Conservation (phyloP, 2,329 filamentous ascomycete species). For the Hortaea werneckii region DNA sequence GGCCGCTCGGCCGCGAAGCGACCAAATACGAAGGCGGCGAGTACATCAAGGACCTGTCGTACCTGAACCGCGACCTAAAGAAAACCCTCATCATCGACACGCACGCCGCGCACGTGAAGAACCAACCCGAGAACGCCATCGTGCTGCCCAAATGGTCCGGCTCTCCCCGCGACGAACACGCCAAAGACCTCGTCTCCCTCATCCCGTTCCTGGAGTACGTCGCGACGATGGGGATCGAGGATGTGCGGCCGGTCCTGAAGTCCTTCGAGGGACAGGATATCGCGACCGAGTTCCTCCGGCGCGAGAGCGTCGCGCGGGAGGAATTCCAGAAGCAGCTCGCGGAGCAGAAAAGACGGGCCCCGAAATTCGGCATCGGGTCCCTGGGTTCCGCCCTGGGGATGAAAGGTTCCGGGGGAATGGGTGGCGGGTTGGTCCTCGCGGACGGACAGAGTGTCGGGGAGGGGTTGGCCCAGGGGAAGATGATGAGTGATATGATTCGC, state of each 20-base stretch:
- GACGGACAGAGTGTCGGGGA: slow-evolving; percentile 54
- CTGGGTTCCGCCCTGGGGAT: slow-evolving; percentile 58
- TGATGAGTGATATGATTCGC: slow-evolving; percentile 88
- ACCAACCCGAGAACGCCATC: slow-evolving; percentile 95
- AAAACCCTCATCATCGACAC: slow-evolving; percentile 95
- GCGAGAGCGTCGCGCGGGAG: slow-evolving; percentile 75
- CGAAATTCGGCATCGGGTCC: slow-evolving; percentile 52
- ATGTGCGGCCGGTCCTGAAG: slow-evolving; percentile 58
- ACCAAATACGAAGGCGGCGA: slow-evolving; percentile 93
- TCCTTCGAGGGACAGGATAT: slow-evolving; percentile 68
- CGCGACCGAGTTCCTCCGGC: slow-evolving; percentile 75
- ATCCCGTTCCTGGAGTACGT: slow-evolving; percentile 98
- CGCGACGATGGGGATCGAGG: slow-evolving; percentile 81
- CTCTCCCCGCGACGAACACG: slow-evolving; percentile 54
- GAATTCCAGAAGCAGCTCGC: slow-evolving; percentile 73
- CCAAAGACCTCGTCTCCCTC: slow-evolving; percentile 69
- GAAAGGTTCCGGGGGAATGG: slow-evolving; percentile 45
- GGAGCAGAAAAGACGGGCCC: slow-evolving; percentile 54
- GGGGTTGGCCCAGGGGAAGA: slow-evolving; percentile 84
- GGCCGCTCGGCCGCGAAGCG: slow-evolving; percentile 91
- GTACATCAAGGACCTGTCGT: slow-evolving; percentile 97
- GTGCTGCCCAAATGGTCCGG: slow-evolving; percentile 85
- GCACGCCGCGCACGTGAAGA: slow-evolving; percentile 66
- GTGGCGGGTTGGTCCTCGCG: slow-evolving; percentile 48
- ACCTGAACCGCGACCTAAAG: slow-evolving; percentile 88